A percentile compares a stretch with the other conserved stretches of the same genome.
Evolutionary conservation across 2,329 filamentous ascomycete genomes (phyloP).

Genomic region (Phaeosphaeria sp.): DNA sequence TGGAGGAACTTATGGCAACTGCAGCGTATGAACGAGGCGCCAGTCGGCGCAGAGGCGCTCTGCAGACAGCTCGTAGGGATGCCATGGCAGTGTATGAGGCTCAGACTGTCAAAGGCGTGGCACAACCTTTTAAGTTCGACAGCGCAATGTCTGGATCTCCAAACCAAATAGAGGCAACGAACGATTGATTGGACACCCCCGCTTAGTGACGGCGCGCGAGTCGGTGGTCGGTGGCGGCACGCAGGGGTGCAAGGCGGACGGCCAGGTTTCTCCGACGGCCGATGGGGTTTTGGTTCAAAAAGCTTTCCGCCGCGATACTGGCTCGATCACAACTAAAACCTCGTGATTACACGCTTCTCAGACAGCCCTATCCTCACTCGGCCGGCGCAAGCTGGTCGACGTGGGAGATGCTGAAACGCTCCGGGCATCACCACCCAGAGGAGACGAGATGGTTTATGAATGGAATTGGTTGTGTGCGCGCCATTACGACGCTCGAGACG

Average conservation of each 20-base stretch:
- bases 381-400: constrained; percentile 53
- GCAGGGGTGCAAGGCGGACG: constrained; percentile 11
- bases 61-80: constrained; percentile 47
- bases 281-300: constrained; percentile 2
- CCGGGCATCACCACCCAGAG: constrained; percentile 56
- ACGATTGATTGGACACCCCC: constrained; percentile 18
- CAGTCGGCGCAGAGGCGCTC: constrained; percentile 48
- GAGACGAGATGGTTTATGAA: constrained; percentile 55
- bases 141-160: constrained; percentile 27
- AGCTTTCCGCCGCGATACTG: constrained; percentile 18
- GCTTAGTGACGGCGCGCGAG: constrained; percentile 22
- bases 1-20: constrained; percentile 41
- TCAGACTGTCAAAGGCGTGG: constrained; percentile 15
- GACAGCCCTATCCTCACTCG: constrained; percentile 62
- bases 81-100: constrained; percentile 45
- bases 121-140: constrained; percentile 24
- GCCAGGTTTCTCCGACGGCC: constrained; percentile 26
- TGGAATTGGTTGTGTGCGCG: constrained; percentile 48
- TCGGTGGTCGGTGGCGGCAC: constrained; percentile 4
- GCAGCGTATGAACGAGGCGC: constrained; percentile 26
- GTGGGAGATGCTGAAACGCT: constrained; percentile 59
- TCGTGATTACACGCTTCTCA: constrained; percentile 74
- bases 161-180: constrained; percentile 30
- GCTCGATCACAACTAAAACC: constrained; percentile 77
- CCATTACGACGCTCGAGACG: not conserved